Base-by-base conservation (phyloP, 1,139 yeast species). In the Debaryomyces subglobosus region DNA sequence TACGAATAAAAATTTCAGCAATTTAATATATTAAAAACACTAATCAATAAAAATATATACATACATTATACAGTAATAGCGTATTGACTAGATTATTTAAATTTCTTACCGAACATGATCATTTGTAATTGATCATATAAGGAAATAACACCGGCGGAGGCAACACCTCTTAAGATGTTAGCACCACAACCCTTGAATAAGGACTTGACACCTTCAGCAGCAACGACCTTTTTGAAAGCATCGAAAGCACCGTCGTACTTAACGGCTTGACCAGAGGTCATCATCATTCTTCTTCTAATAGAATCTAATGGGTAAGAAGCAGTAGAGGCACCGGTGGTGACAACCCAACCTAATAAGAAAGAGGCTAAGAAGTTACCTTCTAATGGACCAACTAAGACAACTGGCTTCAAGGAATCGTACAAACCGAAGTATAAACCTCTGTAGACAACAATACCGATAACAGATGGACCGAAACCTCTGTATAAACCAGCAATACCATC, bases 381-480 rank as follows among this genome's bases (percentile, higher is more conserved):
- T 65, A 76, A 75, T 64, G 80, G 79, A 70, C 81, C 81, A 71
- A 76, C 78, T 63, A 76, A 71, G 52, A 76, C 78, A 68, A 74
- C 79, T 56, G 81, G 81, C 72, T 76, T 76, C 67, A 76, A 71
- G 62, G 81, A 76, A 67, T 76, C 81, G 71, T 76, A 76, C 64
- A 75, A 71, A 72, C 81, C 81, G 68, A 76, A 76, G 76, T 76
- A 76, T 64, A 76, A 72, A 74, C 81, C 81, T 76, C 81, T 76
- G 79, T 76, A 76, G 65, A 74, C 81, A 73, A 76, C 61, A 60
- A 76, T 76, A 73, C 81, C 81, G 57, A 75, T 54, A 62, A 76
- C 81, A 55, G 81, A 76, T 63, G 80, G 79, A 70, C 79, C 79
- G 77, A 76, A 76, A 74, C 81, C 81, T 76, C 81, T 76, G 76